Evolutionary conservation across 768 basidiomycete species (phyloP), one percentile per base, ranked within the genome.

Genomic region (Kwoniella pini): DNA sequence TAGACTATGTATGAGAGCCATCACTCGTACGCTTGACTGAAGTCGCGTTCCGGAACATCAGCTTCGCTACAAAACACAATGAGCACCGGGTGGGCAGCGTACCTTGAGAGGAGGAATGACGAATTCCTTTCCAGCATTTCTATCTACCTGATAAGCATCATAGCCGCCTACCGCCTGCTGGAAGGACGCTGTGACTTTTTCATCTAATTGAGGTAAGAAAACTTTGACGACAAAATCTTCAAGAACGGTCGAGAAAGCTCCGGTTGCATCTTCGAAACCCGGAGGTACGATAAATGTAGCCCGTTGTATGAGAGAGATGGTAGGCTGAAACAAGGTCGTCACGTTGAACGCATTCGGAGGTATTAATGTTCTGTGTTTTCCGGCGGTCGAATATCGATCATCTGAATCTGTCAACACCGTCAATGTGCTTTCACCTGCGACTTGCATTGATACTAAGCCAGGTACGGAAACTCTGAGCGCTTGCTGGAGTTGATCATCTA

Each of bases 271-370:
- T 33, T 72, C 90, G 46, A 85, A 83, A 53, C 78, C 65, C 54
- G 75, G 59, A 55, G 67, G 72, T 59, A 76, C 42, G 53, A 74
- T 46, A 38, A 60, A 33, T 53, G 71, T 36, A 31, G 76, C 57
- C 22, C 73, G 64, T n/a, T 71, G 63, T 57, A 97, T 82, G 77
- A 94, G 98, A 0, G 87, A 81, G 21, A 96, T 80, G 12, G 93
- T 95, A 0, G 96, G 95, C 64, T 91, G 90, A 77, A 98, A 97
- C n/a, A 99, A 82, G 15, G 91, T 85, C 50, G 86, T 89, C 55
- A 97, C 91, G 79, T 95, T 91, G 80, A 97, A 97, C 2, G 92
- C 91, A 72, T 97, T 89, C 1, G 96, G 89, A 46, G 85, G 85
- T 57, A 97, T 87, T 21, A 98, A 83, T 30, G 90, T 81, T 45